Evolutionary conservation across 1,284 basidiomycete species (phyloP).

Genomic region (Laetiporus sulphureus): DNA sequence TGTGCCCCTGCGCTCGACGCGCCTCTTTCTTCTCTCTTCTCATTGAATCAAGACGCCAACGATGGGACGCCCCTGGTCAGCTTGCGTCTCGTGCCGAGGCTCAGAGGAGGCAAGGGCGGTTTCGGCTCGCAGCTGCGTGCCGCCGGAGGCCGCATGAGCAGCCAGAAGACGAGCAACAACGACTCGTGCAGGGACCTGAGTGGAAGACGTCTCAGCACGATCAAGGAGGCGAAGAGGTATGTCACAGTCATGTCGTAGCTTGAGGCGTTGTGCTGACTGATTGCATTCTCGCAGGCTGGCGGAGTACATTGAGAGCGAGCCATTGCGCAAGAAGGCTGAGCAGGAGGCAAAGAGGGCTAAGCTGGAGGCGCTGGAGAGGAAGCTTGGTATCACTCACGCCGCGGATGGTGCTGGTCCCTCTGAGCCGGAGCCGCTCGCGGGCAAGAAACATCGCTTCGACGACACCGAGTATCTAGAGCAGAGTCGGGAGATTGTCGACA

Average conservation of each 20-base stretch:
- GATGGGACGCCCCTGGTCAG: slow-evolving; percentile 37
- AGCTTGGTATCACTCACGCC: slow-evolving; percentile 60
- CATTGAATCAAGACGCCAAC: slow-evolving; percentile 18
- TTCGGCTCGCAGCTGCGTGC: slow-evolving; percentile 96
- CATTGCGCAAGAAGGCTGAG: slow-evolving; percentile 74
- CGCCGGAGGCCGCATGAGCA: slow-evolving; percentile 95
- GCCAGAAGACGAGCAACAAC: slow-evolving; percentile 91
- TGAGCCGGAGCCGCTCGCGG: slow-evolving; percentile 48
- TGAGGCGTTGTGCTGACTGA: background rate
- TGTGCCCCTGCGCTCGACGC: slow-evolving; percentile 34
- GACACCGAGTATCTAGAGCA: slow-evolving; percentile 92
- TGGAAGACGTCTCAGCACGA: slow-evolving; percentile 84
- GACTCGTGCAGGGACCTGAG: slow-evolving; percentile 93
- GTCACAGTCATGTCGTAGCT: slow-evolving; percentile 8
- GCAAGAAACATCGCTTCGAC: slow-evolving; percentile 86
- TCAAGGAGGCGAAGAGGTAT: slow-evolving; percentile 94
- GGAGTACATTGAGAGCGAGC: slow-evolving; percentile 83
- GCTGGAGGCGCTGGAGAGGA: slow-evolving; percentile 78
- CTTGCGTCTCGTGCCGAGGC: slow-evolving; percentile 59
- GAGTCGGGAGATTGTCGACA: slow-evolving; percentile 87
- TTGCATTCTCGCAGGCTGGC: slow-evolving; percentile 57
- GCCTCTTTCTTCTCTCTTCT: slow-evolving; percentile 39
- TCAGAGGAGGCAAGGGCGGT: slow-evolving; percentile 93
- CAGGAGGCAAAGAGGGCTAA: slow-evolving; percentile 80
- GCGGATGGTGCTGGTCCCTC: too few species aligned